phyloP scores from a whole-genome alignment of 331 rosid genomes.

The Quercus lobata region DNA sequence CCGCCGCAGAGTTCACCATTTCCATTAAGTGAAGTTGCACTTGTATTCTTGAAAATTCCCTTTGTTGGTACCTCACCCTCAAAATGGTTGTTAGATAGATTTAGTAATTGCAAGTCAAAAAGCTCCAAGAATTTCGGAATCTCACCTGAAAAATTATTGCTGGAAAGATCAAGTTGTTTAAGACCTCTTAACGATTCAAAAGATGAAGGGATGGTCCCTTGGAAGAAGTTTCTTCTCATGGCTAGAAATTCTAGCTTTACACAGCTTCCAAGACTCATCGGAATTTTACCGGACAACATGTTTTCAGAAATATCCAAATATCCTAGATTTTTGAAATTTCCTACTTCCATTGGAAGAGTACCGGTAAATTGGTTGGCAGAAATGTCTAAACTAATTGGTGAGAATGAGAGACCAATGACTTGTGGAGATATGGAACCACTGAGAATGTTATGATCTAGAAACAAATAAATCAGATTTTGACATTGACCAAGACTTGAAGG shows the following conservation, averaged over 20 bases:
- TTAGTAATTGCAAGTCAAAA: neutral
- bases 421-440: conserved; percentile 5
- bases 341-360: conserved; percentile 3
- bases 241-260: neutral
- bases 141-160: neutral
- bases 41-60: neutral
- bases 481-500: conserved; percentile 19
- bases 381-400: neutral
- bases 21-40: neutral
- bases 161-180: neutral
- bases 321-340: neutral
- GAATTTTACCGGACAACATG: neutral
- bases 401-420: neutral
- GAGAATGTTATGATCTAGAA: conserved; percentile 5
- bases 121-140: neutral
- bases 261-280: neutral
- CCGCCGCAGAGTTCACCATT: neutral
- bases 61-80: neutral
- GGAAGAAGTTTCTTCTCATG: neutral
- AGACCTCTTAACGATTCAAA: neutral
- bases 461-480: neutral
- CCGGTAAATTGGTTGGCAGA: conserved; percentile 5
- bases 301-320: neutral
- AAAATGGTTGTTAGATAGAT: neutral
- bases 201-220: neutral